phyloP scores from a whole-genome alignment of 148 eudicot species.

The Cornus controversa region DNA sequence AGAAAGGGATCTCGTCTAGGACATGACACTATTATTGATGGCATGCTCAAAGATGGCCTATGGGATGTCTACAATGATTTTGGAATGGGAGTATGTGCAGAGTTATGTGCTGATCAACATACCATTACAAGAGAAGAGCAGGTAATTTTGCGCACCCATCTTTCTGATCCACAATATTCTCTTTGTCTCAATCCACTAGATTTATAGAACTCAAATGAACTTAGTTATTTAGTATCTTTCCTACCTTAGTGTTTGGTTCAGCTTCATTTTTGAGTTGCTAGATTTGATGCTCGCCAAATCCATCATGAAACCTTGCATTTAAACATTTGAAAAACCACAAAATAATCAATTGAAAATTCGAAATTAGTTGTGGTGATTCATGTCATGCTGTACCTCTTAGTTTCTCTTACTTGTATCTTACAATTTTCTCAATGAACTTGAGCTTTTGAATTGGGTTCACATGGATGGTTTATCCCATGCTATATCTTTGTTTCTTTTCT shows the following conservation, averaged over 20 bases:
- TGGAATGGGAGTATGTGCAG: slow-evolving; percentile 97
- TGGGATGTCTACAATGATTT: slow-evolving; percentile 98
- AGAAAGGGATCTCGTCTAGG: slow-evolving; percentile 93
- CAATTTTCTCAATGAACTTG: neutral
- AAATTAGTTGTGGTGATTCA: neutral
- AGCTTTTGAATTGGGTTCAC: neutral
- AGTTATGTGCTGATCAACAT: slow-evolving; percentile 77
- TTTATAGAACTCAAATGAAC: neutral
- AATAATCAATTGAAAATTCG: neutral
- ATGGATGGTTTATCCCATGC: neutral
- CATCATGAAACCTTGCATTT: neutral
- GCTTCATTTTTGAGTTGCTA: neutral
- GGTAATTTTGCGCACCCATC: slow-evolving; percentile 33
- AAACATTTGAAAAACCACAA: neutral
- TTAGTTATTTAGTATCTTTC: neutral
- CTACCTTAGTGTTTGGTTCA: neutral
- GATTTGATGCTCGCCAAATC: neutral
- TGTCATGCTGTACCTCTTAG: neutral
- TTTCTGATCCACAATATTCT: neutral
- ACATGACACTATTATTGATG: slow-evolving; percentile 84
- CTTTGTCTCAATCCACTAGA: neutral
- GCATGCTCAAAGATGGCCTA: slow-evolving; percentile 97
- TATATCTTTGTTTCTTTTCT: neutral
- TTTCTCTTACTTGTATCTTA: neutral
- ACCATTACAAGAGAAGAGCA: slow-evolving; percentile 75